These are phyloP conservation scores for Globisporangium barbulae DNA, from an alignment of 352 stramenopile genomes.

Conservation along the genomic window DNA sequence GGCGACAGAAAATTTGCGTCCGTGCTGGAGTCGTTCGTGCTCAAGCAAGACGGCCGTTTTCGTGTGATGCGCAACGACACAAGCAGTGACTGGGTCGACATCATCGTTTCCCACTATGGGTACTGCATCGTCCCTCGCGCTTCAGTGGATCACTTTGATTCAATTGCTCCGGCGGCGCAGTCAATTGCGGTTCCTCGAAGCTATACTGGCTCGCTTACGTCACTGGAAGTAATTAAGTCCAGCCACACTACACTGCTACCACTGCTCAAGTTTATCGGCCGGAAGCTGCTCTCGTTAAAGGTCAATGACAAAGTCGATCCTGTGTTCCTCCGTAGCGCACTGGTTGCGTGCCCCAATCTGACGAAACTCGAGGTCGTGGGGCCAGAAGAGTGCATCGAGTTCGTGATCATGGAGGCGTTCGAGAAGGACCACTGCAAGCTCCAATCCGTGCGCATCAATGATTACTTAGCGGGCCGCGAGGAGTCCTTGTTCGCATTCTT, in stretches of 20 bases:
- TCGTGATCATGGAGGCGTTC: neutral
- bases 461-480: neutral
- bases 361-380: neutral
- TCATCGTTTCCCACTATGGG: neutral
- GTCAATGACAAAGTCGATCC: neutral
- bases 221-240: neutral
- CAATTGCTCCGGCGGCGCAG: neutral
- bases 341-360: neutral
- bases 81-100: neutral
- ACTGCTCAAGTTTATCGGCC: neutral
- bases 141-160: neutral
- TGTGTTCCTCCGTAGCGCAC: neutral
- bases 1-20: neutral
- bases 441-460: neutral
- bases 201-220: neutral
- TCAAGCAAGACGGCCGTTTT: slow-evolving; percentile 2
- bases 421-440: neutral
- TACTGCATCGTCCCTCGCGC: neutral
- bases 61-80: slow-evolving; percentile 1
- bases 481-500: neutral
- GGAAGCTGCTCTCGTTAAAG: neutral
- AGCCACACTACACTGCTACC: neutral
- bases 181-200: neutral
- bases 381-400: neutral
- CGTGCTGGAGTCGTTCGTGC: neutral